Conservation (phyloP, 1,284 basidiomycete genomes). For the Waitea zeae region DNA sequence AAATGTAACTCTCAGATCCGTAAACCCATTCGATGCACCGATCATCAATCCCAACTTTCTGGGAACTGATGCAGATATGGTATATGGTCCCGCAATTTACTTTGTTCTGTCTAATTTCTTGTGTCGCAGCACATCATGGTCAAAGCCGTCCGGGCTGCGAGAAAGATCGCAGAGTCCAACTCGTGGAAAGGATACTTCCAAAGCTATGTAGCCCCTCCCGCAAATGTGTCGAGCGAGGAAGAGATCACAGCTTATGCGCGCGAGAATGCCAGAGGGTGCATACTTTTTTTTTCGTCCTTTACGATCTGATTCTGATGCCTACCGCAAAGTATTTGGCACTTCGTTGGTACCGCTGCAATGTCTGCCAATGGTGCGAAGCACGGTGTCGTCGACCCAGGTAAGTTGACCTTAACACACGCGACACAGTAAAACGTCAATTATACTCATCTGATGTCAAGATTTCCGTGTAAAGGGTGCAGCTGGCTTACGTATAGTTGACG, state of each 20-base stretch:
- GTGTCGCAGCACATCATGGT: too few species aligned
- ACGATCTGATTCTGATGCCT: too few species aligned
- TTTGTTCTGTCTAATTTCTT: too few species aligned
- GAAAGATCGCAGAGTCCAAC: constrained; percentile 6
- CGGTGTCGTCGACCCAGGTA: constrained; percentile 12
- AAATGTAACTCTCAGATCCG: constrained; percentile 8
- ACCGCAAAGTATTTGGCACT: constrained; percentile 10
- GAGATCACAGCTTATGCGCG: constrained; percentile 8
- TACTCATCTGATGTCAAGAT: too few species aligned
- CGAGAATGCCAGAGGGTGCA: not conserved
- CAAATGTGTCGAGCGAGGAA: constrained; percentile 7
- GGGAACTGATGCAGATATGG: too few species aligned
- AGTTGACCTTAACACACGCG: too few species aligned
- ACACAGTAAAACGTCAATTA: too few species aligned
- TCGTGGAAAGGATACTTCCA: constrained; percentile 9
- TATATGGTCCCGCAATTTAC: too few species aligned
- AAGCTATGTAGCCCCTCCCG: constrained; percentile 5
- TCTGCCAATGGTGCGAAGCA: constrained; percentile 4
- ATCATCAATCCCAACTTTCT: constrained; percentile 14
- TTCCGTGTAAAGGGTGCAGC: too few species aligned
- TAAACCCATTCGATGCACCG: constrained; percentile 11
- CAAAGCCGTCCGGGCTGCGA: constrained; percentile 6
- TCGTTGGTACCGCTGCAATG: constrained; percentile 12
- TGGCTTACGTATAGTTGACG: too few species aligned
- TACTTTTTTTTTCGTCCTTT: too few species aligned